Evolutionary conservation across 2,329 filamentous ascomycete species (phyloP).

Genomic region (Daldinia sp.): DNA sequence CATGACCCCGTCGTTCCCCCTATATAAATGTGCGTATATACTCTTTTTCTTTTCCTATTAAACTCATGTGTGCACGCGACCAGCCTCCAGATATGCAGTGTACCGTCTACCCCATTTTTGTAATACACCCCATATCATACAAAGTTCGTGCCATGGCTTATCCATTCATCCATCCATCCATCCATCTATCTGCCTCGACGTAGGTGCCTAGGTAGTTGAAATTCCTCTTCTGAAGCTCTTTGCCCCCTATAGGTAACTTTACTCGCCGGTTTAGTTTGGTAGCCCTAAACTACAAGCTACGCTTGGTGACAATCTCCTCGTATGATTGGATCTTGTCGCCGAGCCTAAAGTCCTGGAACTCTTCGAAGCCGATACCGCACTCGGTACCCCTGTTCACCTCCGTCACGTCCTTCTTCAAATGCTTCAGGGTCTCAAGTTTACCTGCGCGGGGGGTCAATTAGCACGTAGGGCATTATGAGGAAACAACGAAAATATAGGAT

Average conservation of each 20-base stretch:
- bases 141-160: not conserved
- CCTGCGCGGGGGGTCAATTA: conserved; percentile 62
- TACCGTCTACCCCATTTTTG: conserved; percentile 4
- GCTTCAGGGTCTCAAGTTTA: conserved; percentile 83
- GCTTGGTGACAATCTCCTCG: conserved; percentile 81
- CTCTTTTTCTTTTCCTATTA: not conserved
- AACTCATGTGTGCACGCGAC: not conserved
- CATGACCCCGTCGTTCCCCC: not conserved
- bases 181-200: not conserved
- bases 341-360: conserved; percentile 80
- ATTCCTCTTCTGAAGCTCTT: not conserved
- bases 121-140: conserved; percentile 12
- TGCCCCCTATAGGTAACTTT: not conserved
- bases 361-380: conserved; percentile 88
- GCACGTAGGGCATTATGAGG: conserved; percentile 4
- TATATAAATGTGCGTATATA: not conserved
- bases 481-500: not conserved
- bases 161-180: too few species aligned
- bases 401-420: conserved; percentile 89
- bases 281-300: conserved; percentile 59
- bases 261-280: too few species aligned
- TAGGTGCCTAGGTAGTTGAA: not conserved
- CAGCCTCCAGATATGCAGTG: conserved; percentile 4
- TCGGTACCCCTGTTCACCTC: conserved; percentile 95
- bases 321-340: conserved; percentile 92